Conservation (phyloP, 495 filamentous ascomycete species). For the Cudoniella acicularis region DNA sequence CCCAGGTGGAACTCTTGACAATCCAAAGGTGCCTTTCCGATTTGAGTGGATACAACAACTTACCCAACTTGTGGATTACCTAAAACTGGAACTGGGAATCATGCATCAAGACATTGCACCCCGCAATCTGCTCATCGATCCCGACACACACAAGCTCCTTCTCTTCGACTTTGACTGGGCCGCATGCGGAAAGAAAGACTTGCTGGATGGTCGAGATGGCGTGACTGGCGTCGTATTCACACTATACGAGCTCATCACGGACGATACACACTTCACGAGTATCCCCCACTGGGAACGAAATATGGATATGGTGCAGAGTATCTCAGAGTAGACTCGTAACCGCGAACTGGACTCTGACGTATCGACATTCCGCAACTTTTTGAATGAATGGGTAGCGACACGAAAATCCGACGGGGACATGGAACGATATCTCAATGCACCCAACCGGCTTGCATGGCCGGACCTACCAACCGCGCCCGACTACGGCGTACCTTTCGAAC, state of each 20-base stretch:
- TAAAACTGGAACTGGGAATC: slow-evolving; percentile 38
- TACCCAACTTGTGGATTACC: slow-evolving; percentile 34
- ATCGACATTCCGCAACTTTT: slow-evolving; percentile 6
- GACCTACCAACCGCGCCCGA: slow-evolving; percentile 6
- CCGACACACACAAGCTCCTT: slow-evolving; percentile 30
- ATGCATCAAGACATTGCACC: slow-evolving; percentile 38
- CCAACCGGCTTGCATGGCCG: slow-evolving; percentile 7
- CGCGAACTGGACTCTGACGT: slow-evolving; percentile 3
- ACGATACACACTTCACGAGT: slow-evolving; percentile 24
- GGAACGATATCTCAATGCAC: slow-evolving; percentile 13
- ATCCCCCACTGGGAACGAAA: slow-evolving; percentile 7
- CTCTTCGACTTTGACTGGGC: slow-evolving; percentile 39
- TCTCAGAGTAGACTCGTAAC: slow-evolving; percentile 6
- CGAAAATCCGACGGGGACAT: slow-evolving; percentile 2
- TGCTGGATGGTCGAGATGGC: slow-evolving; percentile 31
- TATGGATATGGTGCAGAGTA: slow-evolving; percentile 8
- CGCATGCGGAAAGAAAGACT: slow-evolving; percentile 22
- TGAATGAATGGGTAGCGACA: slow-evolving; percentile 8
- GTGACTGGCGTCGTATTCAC: slow-evolving; percentile 36
- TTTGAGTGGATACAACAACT: slow-evolving; percentile 35
- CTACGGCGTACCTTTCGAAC: background rate
- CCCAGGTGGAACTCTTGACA: slow-evolving; percentile 28
- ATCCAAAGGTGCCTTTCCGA: slow-evolving; percentile 20
- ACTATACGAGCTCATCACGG: slow-evolving; percentile 39
- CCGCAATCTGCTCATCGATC: slow-evolving; percentile 35